Evolutionary conservation across 2,329 filamentous ascomycete species (phyloP).

Genomic region (Cercospora sesami): DNA sequence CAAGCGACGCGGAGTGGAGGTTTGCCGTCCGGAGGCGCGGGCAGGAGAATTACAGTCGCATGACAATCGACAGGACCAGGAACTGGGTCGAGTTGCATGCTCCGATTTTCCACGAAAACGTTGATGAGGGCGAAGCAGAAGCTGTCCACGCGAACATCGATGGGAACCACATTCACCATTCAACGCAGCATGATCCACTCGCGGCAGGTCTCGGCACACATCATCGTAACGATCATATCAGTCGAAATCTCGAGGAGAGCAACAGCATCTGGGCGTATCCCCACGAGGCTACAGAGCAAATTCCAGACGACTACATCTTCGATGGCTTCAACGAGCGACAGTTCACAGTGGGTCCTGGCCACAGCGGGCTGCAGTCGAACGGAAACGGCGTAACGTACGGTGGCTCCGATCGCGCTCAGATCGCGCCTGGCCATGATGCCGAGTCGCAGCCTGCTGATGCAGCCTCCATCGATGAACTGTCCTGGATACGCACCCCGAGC

Average conservation of each 20-base stretch:
- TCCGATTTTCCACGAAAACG: not conserved
- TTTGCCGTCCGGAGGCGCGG: not conserved
- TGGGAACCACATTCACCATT: not conserved
- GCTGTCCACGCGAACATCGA: not conserved
- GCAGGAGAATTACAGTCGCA: not conserved
- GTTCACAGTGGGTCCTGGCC: not conserved
- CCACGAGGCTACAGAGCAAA: not conserved
- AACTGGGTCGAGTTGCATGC: not conserved
- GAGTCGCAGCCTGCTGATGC: not conserved
- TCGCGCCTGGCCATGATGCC: not conserved
- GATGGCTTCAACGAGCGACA: not conserved
- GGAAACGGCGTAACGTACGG: not conserved
- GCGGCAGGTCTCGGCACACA: not conserved
- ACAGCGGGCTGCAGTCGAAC: not conserved
- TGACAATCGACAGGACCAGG: not conserved
- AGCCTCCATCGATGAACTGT: not conserved
- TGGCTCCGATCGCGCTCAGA: not conserved
- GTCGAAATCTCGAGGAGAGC: not conserved
- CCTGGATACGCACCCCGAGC: not conserved
- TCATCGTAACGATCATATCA: not conserved
- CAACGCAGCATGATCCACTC: not conserved
- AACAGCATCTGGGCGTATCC: not conserved
- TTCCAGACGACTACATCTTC: not conserved
- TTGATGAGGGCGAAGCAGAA: not conserved
- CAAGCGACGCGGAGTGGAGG: not conserved